Evolutionary conservation across 768 basidiomycete species (phyloP), one percentile per base, ranked within the genome.

Genomic region (Asterophora parasitica): DNA sequence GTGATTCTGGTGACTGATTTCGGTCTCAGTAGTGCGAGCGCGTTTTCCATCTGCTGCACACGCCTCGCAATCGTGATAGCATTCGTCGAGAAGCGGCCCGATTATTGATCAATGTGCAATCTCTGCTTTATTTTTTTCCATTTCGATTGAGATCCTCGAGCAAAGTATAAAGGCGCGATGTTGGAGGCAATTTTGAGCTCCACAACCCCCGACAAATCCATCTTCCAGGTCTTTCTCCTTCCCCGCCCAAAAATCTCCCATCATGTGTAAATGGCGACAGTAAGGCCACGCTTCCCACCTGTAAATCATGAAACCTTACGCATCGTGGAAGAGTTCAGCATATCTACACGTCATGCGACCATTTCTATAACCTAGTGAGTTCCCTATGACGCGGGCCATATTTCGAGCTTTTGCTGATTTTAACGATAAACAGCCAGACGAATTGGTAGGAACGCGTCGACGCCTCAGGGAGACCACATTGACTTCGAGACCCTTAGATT

Each of bases 181-280:
- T 20, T 17, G 35, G 26, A 36, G 32, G 4, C 20, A 28, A 11
- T 47, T 28, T 45, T n/a, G n/a, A 43, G 44, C 46, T 52, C 53
- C 53, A 49, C 36, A 35, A 23, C 17, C 16, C 19, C 27, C 48
- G 47, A 48, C 34, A 27, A 20, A 28, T 43, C 12, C 39, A 23
- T 48, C 43, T 46, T 34, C 43, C 32, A 54, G 52, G 50, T 55
- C 58, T 55, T 51, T 50, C 54, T 54, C 54, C 58, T 50, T 50
- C 49, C 58, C 48, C 23, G 6, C 23, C 23, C 23, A 23, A 23
- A 52, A 13, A 20, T 42, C 33, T 20, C 54, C 54, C 55, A 59
- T 50, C 51, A 88, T 89, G 87, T 89, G 87, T 62, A 75, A 71
- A 63, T 82, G 74, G 75, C 77, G 84, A 71, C 82, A 85, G 87